Conservation (phyloP, 1,139 yeast genomes). For the Geotrichum europaeum region DNA sequence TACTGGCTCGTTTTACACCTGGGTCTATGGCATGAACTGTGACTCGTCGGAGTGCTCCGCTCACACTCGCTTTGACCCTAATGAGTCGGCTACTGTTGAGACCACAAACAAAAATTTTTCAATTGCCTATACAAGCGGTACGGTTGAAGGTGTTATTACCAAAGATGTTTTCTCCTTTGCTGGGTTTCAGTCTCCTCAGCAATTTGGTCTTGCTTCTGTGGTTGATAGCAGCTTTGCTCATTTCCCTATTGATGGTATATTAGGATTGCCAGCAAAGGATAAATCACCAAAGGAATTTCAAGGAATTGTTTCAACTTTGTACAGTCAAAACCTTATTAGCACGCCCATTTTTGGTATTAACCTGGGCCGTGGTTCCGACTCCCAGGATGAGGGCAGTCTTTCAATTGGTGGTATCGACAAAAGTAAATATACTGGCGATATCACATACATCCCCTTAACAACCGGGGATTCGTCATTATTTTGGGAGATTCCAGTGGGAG, state of each 20-base stretch:
- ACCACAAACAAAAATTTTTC: slow-evolving; percentile 35
- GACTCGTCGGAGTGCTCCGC: slow-evolving; percentile 42
- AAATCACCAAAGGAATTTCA: slow-evolving; percentile 31
- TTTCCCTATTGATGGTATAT: slow-evolving; percentile 53
- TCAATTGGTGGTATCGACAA: slow-evolving; percentile 42
- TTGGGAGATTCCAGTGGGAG: slow-evolving; percentile 48
- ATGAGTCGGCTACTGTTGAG: slow-evolving; percentile 25
- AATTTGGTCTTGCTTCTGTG: slow-evolving; percentile 48
- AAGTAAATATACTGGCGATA: slow-evolving; percentile 40
- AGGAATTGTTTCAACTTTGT: slow-evolving; percentile 39
- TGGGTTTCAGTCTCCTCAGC: slow-evolving; percentile 41
- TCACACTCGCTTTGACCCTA: slow-evolving; percentile 33
- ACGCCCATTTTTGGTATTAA: slow-evolving; percentile 40
- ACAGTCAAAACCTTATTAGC: slow-evolving; percentile 35
- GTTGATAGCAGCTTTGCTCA: slow-evolving; percentile 50
- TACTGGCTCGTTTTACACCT: slow-evolving; percentile 59
- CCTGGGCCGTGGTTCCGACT: slow-evolving; percentile 37
- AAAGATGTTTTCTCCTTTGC: slow-evolving; percentile 41
- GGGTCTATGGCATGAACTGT: slow-evolving; percentile 56
- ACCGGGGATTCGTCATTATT: slow-evolving; percentile 34
- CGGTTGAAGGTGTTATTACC: slow-evolving; percentile 46
- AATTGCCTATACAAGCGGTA: slow-evolving; percentile 50
- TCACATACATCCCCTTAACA: slow-evolving; percentile 33
- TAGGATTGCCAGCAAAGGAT: slow-evolving; percentile 48
- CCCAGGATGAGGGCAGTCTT: slow-evolving; percentile 40